Evolutionary conservation across 2,329 filamentous ascomycete species (phyloP), one percentile per base, ranked within the genome.

Genomic region (Neofusicoccum sp.): DNA sequence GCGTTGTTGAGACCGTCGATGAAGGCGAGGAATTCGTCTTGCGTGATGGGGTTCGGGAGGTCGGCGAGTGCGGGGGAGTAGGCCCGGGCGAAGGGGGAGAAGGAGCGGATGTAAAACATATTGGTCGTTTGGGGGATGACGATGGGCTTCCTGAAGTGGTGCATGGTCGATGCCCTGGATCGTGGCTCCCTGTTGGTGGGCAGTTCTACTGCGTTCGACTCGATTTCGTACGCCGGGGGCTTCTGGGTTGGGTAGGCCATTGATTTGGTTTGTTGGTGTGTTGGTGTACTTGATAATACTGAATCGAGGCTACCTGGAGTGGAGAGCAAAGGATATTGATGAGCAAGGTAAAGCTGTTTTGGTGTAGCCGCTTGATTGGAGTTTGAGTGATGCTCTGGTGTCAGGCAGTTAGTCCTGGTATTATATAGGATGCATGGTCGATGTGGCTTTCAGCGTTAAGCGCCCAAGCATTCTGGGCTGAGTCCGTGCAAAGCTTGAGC

Each of bases 1-100:
- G 63, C 66, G 40, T 67, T 61, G 58, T 71, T 71, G 33, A 71
- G 64, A 7, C 66, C 65, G 45, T 70, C 68, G 60, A 71, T 61
- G 61, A 71, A 70, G 6, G 62, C 40, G 16, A 71, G 64, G 60
- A 70, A 70, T 20, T 68, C 64, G 34, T 61, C 24, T 30, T 65
- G 51, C 8, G 58, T 51, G 48, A 68, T 66, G 14, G 43, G 48
- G 8, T 43, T 33, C 1, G 57, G 57, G 1, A 60, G 45, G 6
- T 49, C 24, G n/a, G 45, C 57, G 3, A 60, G 36, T 2, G 45
- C 45, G 8, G 57, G 57, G 6, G 57, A 33, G 16, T 60, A 51
- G 11, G 45, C 57, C 0, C 57, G 57, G 6, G 45, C 45, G 26
- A 60, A 60, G 8, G 57, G 45, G 6, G 57, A 60, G 34, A 60